phyloP scores from a whole-genome alignment of 495 filamentous ascomycete genomes.

The Lentithecium fluviatile region DNA sequence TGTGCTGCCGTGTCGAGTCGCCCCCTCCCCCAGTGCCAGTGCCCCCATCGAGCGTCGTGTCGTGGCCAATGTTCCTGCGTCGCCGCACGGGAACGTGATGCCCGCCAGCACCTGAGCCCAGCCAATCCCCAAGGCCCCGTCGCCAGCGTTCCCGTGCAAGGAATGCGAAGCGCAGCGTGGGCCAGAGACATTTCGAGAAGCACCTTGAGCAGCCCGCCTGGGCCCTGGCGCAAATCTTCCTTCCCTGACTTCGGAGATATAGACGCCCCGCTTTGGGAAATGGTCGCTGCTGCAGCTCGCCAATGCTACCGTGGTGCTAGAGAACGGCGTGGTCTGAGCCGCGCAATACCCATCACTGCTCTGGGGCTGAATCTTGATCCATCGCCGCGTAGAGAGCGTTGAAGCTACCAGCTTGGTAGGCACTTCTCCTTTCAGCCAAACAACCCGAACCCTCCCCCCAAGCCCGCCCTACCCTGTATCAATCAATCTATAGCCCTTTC shows the following conservation, averaged over 20 bases:
- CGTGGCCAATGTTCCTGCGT: conserved; percentile 39
- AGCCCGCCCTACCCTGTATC: conserved; percentile 30
- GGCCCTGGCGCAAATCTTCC: conserved; percentile 34
- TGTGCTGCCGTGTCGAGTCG: conserved; percentile 34
- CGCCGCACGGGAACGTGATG: conserved; percentile 33
- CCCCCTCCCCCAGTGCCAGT: too few relatives aligned
- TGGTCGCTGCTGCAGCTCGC: conserved; percentile 39
- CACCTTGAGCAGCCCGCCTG: conserved; percentile 23
- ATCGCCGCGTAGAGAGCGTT: conserved; percentile 14
- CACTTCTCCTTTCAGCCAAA: conserved; percentile 37
- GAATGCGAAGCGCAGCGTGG: conserved; percentile 34
- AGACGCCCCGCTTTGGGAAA: conserved; percentile 35
- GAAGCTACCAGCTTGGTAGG: conserved; percentile 34
- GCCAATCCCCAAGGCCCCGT: conserved; percentile 19
- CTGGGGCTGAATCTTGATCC: conserved; percentile 37
- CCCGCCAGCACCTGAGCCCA: conserved; percentile 22
- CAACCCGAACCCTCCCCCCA: conserved; percentile 27
- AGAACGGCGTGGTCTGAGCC: conserved; percentile 34
- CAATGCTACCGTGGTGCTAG: conserved; percentile 40
- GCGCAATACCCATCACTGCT: conserved; percentile 33
- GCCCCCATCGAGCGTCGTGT: conserved; percentile 22
- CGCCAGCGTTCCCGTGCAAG: conserved; percentile 31
- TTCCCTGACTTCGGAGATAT: conserved; percentile 40
- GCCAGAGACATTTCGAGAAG: conserved; percentile 35
- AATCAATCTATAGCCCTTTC: conserved; percentile 6